These are phyloP conservation scores for Porogramme epimiltina DNA, from an alignment of 1,284 basidiomycete species.

Conservation along the genomic window DNA sequence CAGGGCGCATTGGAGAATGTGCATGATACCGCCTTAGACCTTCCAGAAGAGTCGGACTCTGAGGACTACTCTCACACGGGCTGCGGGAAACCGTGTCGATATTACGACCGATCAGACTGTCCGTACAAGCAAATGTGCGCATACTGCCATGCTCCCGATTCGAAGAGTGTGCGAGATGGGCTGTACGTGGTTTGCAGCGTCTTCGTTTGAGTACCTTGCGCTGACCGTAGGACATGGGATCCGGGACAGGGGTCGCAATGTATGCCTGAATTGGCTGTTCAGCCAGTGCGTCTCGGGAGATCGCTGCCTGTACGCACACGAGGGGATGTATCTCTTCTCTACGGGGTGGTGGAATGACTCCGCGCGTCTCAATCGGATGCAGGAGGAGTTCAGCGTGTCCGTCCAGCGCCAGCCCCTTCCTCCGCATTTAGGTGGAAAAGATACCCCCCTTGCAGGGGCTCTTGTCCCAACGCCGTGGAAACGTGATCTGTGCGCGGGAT, in stretches of 20 bases:
- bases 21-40: slow-evolving; percentile 37
- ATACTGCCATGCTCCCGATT: slow-evolving; percentile 53
- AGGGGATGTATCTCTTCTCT: too few species aligned
- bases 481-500: too few species aligned
- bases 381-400: too few species aligned
- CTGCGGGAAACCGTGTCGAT: slow-evolving; percentile 50
- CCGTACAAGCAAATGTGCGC: slow-evolving; percentile 39
- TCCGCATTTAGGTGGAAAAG: too few species aligned
- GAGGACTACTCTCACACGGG: slow-evolving; percentile 52
- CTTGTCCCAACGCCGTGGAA: too few species aligned
- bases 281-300: slow-evolving; percentile 4
- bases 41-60: slow-evolving; percentile 38
- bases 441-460: too few species aligned
- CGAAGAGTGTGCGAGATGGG: slow-evolving; percentile 50
- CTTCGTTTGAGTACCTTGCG: too few species aligned
- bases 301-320: too few species aligned
- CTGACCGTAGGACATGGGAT: too few species aligned
- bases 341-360: too few species aligned
- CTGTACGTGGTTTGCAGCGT: slow-evolving; percentile 51
- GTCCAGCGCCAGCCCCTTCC: too few species aligned
- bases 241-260: slow-evolving; percentile 37
- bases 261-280: slow-evolving; percentile 40
- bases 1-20: slow-evolving; percentile 19
- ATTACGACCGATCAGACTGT: slow-evolving; percentile 53
- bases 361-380: too few species aligned